Percentiles rank a stretch among this genome's conserved stretches.
Evolutionary conservation across 768 basidiomycete species (phyloP).

Genomic region (Termitomyces sp.): DNA sequence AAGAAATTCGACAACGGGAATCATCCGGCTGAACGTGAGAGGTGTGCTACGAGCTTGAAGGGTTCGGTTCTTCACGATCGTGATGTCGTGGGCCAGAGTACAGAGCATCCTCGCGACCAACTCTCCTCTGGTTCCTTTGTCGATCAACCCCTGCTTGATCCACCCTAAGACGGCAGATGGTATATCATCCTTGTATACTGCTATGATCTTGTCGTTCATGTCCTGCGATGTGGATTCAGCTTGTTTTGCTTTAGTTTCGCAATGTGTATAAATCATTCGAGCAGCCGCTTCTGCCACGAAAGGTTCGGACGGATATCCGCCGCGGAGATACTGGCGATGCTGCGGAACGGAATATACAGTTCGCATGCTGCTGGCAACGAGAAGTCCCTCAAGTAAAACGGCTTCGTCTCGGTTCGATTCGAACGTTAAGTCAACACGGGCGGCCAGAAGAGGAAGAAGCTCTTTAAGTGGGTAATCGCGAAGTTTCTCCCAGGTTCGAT

Average conservation of each 20-base stretch:
- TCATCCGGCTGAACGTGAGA: no score
- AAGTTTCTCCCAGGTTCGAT: no score
- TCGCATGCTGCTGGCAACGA: conserved; percentile 2
- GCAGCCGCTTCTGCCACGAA: not conserved
- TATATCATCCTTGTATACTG: not conserved
- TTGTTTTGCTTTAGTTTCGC: not conserved
- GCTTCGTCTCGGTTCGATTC: conserved; percentile 4
- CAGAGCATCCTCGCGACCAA: no score
- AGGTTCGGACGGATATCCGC: conserved; percentile 2
- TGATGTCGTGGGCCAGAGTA: no score
- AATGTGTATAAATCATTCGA: not conserved
- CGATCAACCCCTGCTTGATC: no score
- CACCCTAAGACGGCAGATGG: no score
- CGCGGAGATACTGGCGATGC: not conserved
- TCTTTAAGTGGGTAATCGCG: not conserved
- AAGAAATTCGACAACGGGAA: no score
- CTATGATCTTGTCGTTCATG: not conserved
- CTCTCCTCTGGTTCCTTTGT: no score
- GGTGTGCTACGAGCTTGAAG: no score
- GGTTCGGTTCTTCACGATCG: no score
- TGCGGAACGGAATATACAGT: not conserved
- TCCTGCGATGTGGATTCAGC: not conserved
- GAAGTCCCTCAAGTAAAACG: not conserved
- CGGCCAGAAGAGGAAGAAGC: not conserved
- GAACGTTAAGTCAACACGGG: not conserved